Percentiles rank a stretch among this genome's conserved stretches.
phyloP scores from a whole-genome alignment of 1,284 basidiomycete species.

The Xerocomus amazonicus region DNA sequence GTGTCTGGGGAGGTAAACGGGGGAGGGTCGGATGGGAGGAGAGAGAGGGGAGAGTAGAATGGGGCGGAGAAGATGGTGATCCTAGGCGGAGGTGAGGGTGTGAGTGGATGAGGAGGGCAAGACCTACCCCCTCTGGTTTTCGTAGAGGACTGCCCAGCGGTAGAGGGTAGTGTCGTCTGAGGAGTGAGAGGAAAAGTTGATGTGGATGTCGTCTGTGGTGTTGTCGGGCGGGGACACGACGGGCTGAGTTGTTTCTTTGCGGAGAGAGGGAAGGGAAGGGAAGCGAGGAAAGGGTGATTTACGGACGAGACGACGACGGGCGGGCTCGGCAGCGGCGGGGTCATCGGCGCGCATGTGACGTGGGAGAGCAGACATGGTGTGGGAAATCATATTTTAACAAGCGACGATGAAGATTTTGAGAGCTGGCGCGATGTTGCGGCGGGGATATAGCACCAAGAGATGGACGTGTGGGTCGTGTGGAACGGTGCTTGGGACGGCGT shows the following conservation, averaged over 20 bases:
- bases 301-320: constrained; percentile 40
- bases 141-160: constrained; percentile 71
- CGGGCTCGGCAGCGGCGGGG: constrained; percentile 40
- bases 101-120: background rate
- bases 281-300: constrained; percentile 33
- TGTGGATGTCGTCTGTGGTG: constrained; percentile 31
- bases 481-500: constrained; percentile 49
- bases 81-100: constrained; percentile 35
- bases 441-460: constrained; percentile 18
- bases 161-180: constrained; percentile 50
- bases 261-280: constrained; percentile 30
- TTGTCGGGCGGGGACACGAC: background rate
- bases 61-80: constrained; percentile 69
- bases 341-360: constrained; percentile 35
- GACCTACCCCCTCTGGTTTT: constrained; percentile 76
- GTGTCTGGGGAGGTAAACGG: constrained; percentile 64
- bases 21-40: constrained; percentile 71
- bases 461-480: constrained; percentile 58
- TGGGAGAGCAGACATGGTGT: constrained; percentile 21
- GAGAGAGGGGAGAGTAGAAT: constrained; percentile 65
- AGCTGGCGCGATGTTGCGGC: constrained; percentile 10
- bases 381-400: constrained; percentile 9
- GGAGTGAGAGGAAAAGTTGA: constrained; percentile 33
- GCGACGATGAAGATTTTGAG: constrained; percentile 13
- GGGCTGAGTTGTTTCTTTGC: background rate